A percentile compares a stretch with the other conserved stretches of the same genome.
These are phyloP conservation scores for Zychaea mexicana DNA, from an alignment of 371 early-diverging fungal species.

Conservation along the genomic window DNA sequence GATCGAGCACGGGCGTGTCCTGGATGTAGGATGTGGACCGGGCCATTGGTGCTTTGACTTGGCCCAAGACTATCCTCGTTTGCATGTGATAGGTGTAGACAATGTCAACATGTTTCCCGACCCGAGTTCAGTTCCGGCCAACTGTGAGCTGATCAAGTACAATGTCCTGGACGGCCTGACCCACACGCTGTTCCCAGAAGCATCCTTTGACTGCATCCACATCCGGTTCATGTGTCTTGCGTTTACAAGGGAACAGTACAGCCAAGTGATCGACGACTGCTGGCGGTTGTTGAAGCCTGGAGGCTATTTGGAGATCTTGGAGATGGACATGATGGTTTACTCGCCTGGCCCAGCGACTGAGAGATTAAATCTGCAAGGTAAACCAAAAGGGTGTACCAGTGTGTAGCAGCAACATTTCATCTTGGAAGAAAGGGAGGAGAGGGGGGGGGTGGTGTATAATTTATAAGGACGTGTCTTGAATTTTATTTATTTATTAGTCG, in stretches of 20 bases:
- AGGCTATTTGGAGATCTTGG: constrained; percentile 32
- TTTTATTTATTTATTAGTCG: constrained; percentile 18
- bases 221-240: constrained; percentile 34
- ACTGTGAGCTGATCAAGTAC: constrained; percentile 22
- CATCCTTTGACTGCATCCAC: constrained; percentile 30
- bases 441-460: too few relatives aligned
- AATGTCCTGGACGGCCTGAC: constrained; percentile 22
- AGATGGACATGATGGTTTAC: constrained; percentile 30
- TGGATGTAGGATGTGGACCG: constrained; percentile 49
- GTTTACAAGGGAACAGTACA: constrained; percentile 28
- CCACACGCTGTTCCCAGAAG: constrained; percentile 1
- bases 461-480: too few relatives aligned
- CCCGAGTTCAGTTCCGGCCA: constrained; percentile 19
- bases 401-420: too few relatives aligned
- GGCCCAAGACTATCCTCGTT: constrained; percentile 23
- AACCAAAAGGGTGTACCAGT: too few relatives aligned
- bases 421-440: background rate
- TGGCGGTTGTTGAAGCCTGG: constrained; percentile 30
- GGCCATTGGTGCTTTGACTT: constrained; percentile 45
- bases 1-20: constrained; percentile 25
- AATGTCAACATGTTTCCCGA: constrained; percentile 27
- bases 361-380: constrained; percentile 33
- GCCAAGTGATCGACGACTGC: constrained; percentile 23
- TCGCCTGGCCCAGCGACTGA: constrained; percentile 35
- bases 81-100: constrained; percentile 33